phyloP scores from a whole-genome alignment of 768 basidiomycete genomes.

The Lentinus tigrinus region DNA sequence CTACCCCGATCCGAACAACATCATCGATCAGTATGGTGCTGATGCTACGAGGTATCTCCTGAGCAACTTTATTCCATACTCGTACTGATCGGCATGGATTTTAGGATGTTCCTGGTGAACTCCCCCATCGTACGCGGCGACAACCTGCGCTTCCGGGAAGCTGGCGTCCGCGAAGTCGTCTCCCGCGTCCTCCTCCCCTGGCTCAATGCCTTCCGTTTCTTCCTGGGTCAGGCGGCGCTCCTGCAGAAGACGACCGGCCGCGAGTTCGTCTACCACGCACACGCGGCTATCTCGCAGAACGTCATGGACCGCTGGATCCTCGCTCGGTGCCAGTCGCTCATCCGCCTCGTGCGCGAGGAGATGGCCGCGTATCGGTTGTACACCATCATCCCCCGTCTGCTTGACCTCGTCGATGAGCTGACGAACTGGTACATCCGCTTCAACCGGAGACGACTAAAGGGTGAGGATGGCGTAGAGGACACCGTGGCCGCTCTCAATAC shows the following conservation, averaged over 20 bases:
- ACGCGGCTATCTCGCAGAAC: constrained; percentile 79
- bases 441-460: constrained; percentile 94
- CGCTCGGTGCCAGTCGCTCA: constrained; percentile 96
- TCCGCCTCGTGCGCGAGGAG: constrained; percentile 86
- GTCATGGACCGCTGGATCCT: constrained; percentile 99
- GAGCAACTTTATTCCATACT: neutral
- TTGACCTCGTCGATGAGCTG: constrained; percentile 91
- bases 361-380: constrained; percentile 98
- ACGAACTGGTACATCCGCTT: constrained; percentile 99
- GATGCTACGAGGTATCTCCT: constrained; percentile 81
- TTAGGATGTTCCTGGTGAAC: constrained; percentile 96
- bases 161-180: constrained; percentile 95
- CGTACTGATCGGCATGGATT: neutral
- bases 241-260: constrained; percentile 77
- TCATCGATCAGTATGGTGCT: constrained; percentile 90
- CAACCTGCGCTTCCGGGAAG: constrained; percentile 96
- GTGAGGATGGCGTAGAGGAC: constrained; percentile 88
- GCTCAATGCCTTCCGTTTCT: constrained; percentile 99
- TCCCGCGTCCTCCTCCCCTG: constrained; percentile 96
- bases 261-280: constrained; percentile 85
- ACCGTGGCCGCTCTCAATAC: constrained; percentile 89
- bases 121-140: constrained; percentile 98
- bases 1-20: constrained; percentile 91
- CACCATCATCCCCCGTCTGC: constrained; percentile 92
- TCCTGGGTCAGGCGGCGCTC: constrained; percentile 90